phyloP scores from a whole-genome alignment of 139 green algal genomes.

The Gonium pectorale region DNA sequence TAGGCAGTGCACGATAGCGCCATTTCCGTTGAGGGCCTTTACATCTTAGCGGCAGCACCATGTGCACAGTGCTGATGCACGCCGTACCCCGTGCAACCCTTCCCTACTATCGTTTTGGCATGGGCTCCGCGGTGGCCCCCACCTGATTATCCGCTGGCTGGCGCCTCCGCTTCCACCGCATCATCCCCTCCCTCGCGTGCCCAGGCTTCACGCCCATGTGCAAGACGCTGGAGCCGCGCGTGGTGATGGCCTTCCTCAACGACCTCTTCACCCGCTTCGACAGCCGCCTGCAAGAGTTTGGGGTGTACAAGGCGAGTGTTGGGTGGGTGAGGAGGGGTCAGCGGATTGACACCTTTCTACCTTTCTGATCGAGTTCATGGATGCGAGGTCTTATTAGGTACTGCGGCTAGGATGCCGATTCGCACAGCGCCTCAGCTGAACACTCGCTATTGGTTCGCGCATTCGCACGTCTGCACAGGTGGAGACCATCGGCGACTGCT shows the following conservation, averaged over 20 bases:
- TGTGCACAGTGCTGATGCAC: no score
- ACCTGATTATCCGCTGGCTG: no score
- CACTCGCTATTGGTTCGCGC: not conserved
- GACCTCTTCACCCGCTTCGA: constrained; percentile 45
- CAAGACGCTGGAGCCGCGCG: constrained; percentile 29
- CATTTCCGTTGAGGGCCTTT: no score
- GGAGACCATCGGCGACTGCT: constrained; percentile 13
- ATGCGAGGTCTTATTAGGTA: not conserved
- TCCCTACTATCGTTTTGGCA: no score
- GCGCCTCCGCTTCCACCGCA: no score
- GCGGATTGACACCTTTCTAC: not conserved
- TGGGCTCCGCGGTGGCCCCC: no score
- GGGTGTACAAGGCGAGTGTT: constrained; percentile 33
- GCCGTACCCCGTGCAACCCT: no score
- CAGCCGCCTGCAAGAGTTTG: not conserved
- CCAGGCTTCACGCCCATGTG: constrained; percentile 55
- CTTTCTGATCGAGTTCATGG: not conserved
- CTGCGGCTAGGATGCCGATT: no score
- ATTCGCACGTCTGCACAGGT: not conserved
- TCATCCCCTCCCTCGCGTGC: no score
- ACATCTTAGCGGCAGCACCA: no score
- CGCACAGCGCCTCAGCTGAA: no score
- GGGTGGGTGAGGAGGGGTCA: not conserved
- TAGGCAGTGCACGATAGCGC: no score
- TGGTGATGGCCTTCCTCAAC: constrained; percentile 58